These are phyloP conservation scores for Mycena polygramma DNA, from an alignment of 768 basidiomycete genomes.

Conservation along the genomic window DNA sequence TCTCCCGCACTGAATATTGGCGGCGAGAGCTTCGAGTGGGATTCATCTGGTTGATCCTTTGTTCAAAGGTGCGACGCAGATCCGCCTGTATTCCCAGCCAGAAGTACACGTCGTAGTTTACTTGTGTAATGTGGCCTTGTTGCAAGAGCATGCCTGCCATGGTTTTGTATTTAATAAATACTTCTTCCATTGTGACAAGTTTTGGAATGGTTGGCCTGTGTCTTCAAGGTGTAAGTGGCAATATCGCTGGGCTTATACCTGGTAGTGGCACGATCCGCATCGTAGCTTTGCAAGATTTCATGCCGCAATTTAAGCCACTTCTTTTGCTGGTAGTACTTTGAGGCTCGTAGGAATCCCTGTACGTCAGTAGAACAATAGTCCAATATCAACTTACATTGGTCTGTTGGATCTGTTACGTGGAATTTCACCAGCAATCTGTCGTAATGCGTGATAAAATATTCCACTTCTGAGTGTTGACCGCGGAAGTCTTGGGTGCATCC, in stretches of 20 bases:
- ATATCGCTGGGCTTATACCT: slow-evolving; percentile 5
- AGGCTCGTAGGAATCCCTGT: neutral
- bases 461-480: neutral
- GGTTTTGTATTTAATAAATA: slow-evolving; percentile 4
- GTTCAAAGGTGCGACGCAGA: neutral
- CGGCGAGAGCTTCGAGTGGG: neutral
- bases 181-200: slow-evolving; percentile 2
- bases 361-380: slow-evolving; percentile 15
- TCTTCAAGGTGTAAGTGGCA: neutral
- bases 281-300: slow-evolving; percentile 10
- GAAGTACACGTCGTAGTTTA: neutral
- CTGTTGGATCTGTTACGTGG: neutral
- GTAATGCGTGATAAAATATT: slow-evolving; percentile 6
- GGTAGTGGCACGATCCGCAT: slow-evolving; percentile 3
- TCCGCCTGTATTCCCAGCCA: neutral
- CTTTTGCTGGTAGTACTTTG: neutral
- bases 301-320: neutral
- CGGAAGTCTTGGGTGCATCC: slow-evolving; percentile 12
- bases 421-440: slow-evolving; percentile 2
- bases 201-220: neutral
- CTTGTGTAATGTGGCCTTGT: neutral
- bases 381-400: slow-evolving; percentile 6
- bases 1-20: slow-evolving; percentile 1
- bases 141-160: neutral
- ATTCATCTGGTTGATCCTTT: neutral